Percentiles rank a stretch among this genome's conserved stretches.
These are phyloP conservation scores for Epichloe sibirici DNA, from an alignment of 2,329 filamentous ascomycete genomes.

Conservation along the genomic window DNA sequence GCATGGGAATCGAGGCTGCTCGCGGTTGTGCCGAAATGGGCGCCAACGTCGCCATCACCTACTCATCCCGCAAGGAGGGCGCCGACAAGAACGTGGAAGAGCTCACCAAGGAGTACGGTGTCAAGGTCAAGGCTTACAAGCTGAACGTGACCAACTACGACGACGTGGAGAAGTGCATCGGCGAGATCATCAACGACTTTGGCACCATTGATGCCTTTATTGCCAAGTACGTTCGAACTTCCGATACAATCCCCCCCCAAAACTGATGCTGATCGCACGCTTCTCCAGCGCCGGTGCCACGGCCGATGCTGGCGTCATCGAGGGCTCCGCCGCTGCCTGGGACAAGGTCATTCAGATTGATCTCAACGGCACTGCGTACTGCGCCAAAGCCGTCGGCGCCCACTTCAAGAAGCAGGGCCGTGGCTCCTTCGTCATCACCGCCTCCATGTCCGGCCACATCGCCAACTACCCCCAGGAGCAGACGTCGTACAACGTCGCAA, in stretches of 20 bases:
- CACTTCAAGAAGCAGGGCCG: conserved; percentile 52
- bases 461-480: conserved; percentile 60
- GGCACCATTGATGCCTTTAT: conserved; percentile 63
- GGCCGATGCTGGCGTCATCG: conserved; percentile 54
- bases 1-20: conserved; percentile 59
- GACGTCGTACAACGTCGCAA: conserved; percentile 54
- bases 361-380: conserved; percentile 57
- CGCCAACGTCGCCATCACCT: conserved; percentile 59
- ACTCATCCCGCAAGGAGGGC: conserved; percentile 56
- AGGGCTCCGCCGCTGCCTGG: conserved; percentile 56
- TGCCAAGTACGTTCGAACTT: conserved; percentile 47
- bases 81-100: conserved; percentile 54
- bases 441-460: conserved; percentile 59
- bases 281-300: conserved; percentile 48
- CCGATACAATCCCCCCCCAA: conserved; percentile 34
- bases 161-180: conserved; percentile 39
- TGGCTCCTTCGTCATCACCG: conserved; percentile 56
- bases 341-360: conserved; percentile 50
- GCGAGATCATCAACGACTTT: conserved; percentile 60
- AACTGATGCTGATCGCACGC: not conserved
- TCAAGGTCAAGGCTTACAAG: conserved; percentile 52
- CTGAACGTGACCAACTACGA: conserved; percentile 43
- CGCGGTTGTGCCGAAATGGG: conserved; percentile 60
- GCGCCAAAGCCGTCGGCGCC: conserved; percentile 49
- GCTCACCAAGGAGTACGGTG: conserved; percentile 52